Evolutionary conservation across 2,329 filamentous ascomycete genomes (phyloP).

Genomic region (Neoascochyta sp.): DNA sequence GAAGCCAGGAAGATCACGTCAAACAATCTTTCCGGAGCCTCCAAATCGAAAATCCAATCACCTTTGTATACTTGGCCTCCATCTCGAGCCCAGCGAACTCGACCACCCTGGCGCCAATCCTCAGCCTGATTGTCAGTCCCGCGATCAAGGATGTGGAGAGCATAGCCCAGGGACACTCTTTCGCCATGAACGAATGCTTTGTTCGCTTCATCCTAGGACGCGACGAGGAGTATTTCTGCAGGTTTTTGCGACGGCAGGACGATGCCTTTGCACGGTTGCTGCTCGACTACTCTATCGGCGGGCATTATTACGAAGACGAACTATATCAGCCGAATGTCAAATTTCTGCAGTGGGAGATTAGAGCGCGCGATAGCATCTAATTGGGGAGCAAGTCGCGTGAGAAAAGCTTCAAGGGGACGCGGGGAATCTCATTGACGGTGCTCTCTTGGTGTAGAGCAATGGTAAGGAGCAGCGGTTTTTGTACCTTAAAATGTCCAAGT

Average conservation of each 20-base stretch:
- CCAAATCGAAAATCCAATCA: conserved; percentile 9
- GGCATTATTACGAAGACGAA: conserved; percentile 12
- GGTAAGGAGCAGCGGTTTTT: too few relatives aligned
- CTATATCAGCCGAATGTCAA: conserved; percentile 17
- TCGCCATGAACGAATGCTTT: conserved; percentile 20
- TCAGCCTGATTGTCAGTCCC: conserved; percentile 15
- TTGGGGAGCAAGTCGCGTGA: too few relatives aligned
- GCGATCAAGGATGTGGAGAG: conserved; percentile 17
- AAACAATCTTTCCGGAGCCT: conserved; percentile 8
- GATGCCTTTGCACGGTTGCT: conserved; percentile 14
- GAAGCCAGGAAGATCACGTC: conserved; percentile 13
- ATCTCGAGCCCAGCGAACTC: conserved; percentile 6
- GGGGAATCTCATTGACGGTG: background rate
- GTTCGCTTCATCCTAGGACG: conserved; percentile 16
- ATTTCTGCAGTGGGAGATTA: conserved; percentile 21
- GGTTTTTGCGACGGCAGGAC: conserved; percentile 20
- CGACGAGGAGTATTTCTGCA: conserved; percentile 17
- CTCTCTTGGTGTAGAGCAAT: too few relatives aligned
- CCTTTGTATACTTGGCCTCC: conserved; percentile 18
- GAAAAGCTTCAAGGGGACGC: too few relatives aligned
- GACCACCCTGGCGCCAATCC: conserved; percentile 8
- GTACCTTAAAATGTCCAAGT: too few relatives aligned
- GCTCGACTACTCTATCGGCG: conserved; percentile 20
- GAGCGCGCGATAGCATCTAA: conserved; percentile 18
- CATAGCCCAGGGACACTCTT: conserved; percentile 10